Conservation (phyloP, 2,329 filamentous ascomycete genomes). For the Blumeria hordei region DNA sequence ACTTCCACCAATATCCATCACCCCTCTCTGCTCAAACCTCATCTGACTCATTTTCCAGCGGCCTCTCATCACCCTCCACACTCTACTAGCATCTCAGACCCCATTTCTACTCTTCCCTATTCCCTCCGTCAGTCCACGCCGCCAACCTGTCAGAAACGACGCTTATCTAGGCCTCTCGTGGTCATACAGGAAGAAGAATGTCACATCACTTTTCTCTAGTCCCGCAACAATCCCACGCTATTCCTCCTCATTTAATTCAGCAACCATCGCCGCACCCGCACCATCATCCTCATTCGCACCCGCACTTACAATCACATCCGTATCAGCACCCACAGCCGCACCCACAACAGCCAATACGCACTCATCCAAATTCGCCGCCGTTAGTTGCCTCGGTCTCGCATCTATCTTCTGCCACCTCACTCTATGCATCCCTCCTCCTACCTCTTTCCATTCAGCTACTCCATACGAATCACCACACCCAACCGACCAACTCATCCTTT, state of each 20-base stretch:
- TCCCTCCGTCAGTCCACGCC: too few relatives aligned
- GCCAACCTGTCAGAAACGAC: too few relatives aligned
- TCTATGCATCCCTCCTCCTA: conserved; percentile 58
- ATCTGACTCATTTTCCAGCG: too few relatives aligned
- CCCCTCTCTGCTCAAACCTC: too few relatives aligned
- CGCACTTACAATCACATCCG: too few relatives aligned
- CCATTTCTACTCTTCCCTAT: too few relatives aligned
- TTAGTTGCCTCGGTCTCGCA: conserved; percentile 40
- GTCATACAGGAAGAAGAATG: neutral
- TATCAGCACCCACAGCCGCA: too few relatives aligned
- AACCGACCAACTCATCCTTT: conserved; percentile 13
- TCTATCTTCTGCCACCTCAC: conserved; percentile 57
- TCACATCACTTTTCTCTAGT: neutral
- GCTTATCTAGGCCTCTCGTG: too few relatives aligned
- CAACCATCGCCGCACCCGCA: neutral
- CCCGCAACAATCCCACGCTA: neutral
- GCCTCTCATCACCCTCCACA: too few relatives aligned
- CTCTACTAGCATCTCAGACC: too few relatives aligned
- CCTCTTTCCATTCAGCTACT: conserved; percentile 30
- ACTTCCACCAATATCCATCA: too few relatives aligned
- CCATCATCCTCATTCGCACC: neutral
- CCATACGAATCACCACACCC: conserved; percentile 20
- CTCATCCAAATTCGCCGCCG: conserved; percentile 13
- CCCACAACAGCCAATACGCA: neutral
- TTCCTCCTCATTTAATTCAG: neutral